A percentile compares a stretch with the other conserved stretches of the same genome.
phyloP scores from a whole-genome alignment of 163 green algal genomes.

The Scenedesmus sp. region DNA sequence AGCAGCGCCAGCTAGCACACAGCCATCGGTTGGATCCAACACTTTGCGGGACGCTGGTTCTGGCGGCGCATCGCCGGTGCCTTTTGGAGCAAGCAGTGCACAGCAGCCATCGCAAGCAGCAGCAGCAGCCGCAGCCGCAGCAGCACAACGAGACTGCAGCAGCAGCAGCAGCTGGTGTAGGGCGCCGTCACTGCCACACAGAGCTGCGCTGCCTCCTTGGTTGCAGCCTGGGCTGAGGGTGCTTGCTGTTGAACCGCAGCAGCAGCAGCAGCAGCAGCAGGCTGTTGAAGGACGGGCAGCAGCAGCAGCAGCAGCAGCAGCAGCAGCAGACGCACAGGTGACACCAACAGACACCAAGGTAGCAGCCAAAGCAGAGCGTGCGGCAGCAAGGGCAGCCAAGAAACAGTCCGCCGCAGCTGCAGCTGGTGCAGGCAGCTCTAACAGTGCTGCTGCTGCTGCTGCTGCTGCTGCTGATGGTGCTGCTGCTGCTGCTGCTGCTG shows the following conservation, averaged over 20 bases:
- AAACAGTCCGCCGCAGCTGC: slow-evolving; percentile 11
- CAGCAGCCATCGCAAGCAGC: slow-evolving; percentile 3
- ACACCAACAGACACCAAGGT: neutral
- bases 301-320: slow-evolving; percentile 9
- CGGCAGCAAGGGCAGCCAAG: neutral
- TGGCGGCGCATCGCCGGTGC: neutral
- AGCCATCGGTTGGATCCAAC: neutral
- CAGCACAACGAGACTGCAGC: too few species aligned
- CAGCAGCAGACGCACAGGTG: neutral
- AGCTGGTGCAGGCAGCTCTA: neutral
- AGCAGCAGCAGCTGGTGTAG: slow-evolving; percentile 38
- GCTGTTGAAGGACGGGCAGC: neutral
- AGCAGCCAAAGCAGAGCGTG: neutral
- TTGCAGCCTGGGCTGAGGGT: slow-evolving; percentile 11
- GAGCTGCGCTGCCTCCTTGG: slow-evolving; percentile 18
- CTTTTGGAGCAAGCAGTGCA: neutral
- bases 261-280: neutral
- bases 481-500: neutral
- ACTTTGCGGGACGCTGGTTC: neutral
- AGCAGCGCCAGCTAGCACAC: neutral
- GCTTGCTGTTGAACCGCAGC: slow-evolving; percentile 3
- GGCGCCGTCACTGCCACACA: neutral
- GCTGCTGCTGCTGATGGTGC: neutral
- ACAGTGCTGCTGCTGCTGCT: slow-evolving; percentile 13
- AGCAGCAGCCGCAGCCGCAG: neutral